phyloP scores from a whole-genome alignment of 2,329 filamentous ascomycete species.

The Waltergamsia citrina region DNA sequence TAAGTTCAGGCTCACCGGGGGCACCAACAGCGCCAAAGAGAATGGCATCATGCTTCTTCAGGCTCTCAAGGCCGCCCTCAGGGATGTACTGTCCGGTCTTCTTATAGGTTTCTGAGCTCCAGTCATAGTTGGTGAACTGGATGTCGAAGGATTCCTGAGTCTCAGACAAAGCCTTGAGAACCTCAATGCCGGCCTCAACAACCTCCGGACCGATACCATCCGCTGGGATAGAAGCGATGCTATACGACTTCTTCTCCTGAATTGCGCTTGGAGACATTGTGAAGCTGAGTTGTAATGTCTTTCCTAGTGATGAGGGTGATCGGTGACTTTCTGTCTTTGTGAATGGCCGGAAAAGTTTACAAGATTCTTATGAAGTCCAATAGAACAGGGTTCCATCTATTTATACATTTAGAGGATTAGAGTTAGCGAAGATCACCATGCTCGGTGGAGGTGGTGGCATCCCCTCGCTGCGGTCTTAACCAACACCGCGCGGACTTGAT shows the following conservation, averaged over 20 bases:
- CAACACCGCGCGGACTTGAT: too few species aligned
- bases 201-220: slow-evolving; percentile 58
- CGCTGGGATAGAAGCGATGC: slow-evolving; percentile 50
- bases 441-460: too few species aligned
- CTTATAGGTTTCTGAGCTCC: slow-evolving; percentile 59
- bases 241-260: slow-evolving; percentile 25
- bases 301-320: not conserved
- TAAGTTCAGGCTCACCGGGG: slow-evolving; percentile 25
- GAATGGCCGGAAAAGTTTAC: too few species aligned
- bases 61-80: slow-evolving; percentile 18
- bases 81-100: slow-evolving; percentile 49
- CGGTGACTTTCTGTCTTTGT: too few species aligned
- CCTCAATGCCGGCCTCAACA: slow-evolving; percentile 49
- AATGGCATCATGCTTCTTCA: slow-evolving; percentile 43
- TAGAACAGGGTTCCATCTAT: too few species aligned
- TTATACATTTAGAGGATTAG: too few species aligned
- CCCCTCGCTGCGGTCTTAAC: too few species aligned
- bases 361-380: too few species aligned
- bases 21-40: slow-evolving; percentile 57
- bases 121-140: slow-evolving; percentile 49
- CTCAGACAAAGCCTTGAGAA: slow-evolving; percentile 43
- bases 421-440: too few species aligned
- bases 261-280: slow-evolving; percentile 2
- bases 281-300: not conserved
- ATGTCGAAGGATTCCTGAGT: slow-evolving; percentile 49